Percentiles rank a stretch among this genome's conserved stretches.
Conservation (phyloP, 2,329 filamentous ascomycete genomes). For the Stagonosporopsis rhizophila region DNA sequence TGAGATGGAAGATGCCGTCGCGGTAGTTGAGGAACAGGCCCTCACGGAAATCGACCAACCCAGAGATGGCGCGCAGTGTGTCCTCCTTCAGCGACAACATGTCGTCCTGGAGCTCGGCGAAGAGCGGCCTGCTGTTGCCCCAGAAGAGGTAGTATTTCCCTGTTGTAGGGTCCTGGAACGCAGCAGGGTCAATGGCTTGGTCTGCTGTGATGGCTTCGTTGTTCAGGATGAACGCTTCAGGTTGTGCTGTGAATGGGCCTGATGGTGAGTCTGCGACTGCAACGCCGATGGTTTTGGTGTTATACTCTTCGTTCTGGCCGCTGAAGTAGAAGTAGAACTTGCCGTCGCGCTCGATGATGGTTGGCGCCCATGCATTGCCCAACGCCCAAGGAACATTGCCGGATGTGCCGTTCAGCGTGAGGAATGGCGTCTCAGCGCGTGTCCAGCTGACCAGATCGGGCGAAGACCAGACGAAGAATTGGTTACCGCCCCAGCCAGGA, state of each 20-base stretch:
- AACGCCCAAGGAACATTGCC: slow-evolving; percentile 41
- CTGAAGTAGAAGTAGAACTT: slow-evolving; percentile 43
- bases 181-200: slow-evolving; percentile 38
- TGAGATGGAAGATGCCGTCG: slow-evolving; percentile 34
- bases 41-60: slow-evolving; percentile 35
- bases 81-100: slow-evolving; percentile 31
- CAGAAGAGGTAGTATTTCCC: slow-evolving; percentile 41
- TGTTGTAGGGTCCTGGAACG: slow-evolving; percentile 33
- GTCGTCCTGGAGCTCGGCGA: slow-evolving; percentile 33
- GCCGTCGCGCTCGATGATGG: slow-evolving; percentile 31
- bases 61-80: slow-evolving; percentile 23
- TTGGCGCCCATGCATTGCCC: slow-evolving; percentile 40
- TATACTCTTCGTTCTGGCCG: slow-evolving; percentile 34
- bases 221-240: slow-evolving; percentile 38
- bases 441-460: slow-evolving; percentile 37
- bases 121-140: slow-evolving; percentile 32
- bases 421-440: slow-evolving; percentile 29
- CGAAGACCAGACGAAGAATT: slow-evolving; percentile 39
- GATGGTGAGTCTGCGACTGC: slow-evolving; percentile 32
- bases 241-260: slow-evolving; percentile 36
- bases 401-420: slow-evolving; percentile 37
- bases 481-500: slow-evolving; percentile 35
- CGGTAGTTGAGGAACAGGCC: slow-evolving; percentile 38
- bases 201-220: slow-evolving; percentile 30
- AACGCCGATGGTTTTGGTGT: slow-evolving; percentile 40